Percentiles rank a stretch among this genome's conserved stretches.
These are phyloP conservation scores for Aspergillus diversus DNA, from an alignment of 495 filamentous ascomycete genomes.

Conservation along the genomic window DNA sequence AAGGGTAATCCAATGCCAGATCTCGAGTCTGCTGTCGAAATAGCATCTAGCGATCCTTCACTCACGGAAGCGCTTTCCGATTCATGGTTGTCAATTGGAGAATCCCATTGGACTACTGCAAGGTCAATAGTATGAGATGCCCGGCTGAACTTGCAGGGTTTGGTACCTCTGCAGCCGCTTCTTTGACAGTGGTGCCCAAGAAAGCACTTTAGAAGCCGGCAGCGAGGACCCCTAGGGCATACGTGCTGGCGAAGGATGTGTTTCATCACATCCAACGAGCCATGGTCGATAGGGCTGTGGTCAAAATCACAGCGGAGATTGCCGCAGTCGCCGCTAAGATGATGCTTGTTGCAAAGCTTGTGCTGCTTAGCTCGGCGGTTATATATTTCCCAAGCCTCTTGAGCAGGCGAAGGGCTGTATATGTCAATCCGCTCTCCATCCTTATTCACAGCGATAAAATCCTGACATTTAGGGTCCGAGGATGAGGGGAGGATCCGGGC, in stretches of 20 bases:
- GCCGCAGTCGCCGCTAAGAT: slow-evolving; percentile 44
- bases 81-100: background rate
- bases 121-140: slow-evolving; percentile 37
- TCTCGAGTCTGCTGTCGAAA: background rate
- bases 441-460: slow-evolving; percentile 48
- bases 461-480: slow-evolving; percentile 29
- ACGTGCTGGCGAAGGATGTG: slow-evolving; percentile 43
- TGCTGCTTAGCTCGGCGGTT: slow-evolving; percentile 36
- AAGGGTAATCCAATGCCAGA: background rate
- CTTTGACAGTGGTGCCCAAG: slow-evolving; percentile 52
- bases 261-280: slow-evolving; percentile 37
- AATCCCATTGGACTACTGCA: slow-evolving; percentile 4
- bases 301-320: slow-evolving; percentile 41
- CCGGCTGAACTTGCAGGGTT: slow-evolving; percentile 41
- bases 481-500: slow-evolving; percentile 27
- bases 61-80: slow-evolving; percentile 1
- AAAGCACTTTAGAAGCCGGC: slow-evolving; percentile 47
- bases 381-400: slow-evolving; percentile 38
- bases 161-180: slow-evolving; percentile 39
- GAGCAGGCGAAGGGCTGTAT: slow-evolving; percentile 31
- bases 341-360: slow-evolving; percentile 49
- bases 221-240: slow-evolving; percentile 37
- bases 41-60: background rate
- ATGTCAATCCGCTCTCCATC: slow-evolving; percentile 48
- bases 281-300: slow-evolving; percentile 41